Conservation (phyloP, 352 stramenopile species). For the Globisporangium recalcitrans region DNA sequence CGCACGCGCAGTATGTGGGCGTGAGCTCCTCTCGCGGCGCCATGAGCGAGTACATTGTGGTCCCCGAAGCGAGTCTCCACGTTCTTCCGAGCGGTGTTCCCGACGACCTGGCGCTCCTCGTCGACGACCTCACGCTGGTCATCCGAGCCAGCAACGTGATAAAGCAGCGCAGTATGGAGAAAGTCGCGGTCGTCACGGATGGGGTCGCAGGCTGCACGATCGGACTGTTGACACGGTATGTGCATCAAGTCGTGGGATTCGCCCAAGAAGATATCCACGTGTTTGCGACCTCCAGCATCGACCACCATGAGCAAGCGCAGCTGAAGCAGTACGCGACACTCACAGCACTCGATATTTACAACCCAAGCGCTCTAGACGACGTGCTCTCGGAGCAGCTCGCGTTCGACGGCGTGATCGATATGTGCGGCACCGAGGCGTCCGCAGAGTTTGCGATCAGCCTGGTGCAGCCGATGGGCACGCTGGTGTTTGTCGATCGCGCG, state of each 20-base stretch:
- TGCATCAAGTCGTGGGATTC: conserved; percentile 24
- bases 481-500: conserved; percentile 33
- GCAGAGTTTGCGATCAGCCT: conserved; percentile 34
- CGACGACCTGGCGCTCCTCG: conserved; percentile 38
- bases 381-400: conserved; percentile 14
- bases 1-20: conserved; percentile 19
- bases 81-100: conserved; percentile 26
- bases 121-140: conserved; percentile 33
- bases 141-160: conserved; percentile 32
- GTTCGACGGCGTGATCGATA: conserved; percentile 48
- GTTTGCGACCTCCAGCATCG: conserved; percentile 18
- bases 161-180: conserved; percentile 15
- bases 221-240: conserved; percentile 22
- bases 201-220: conserved; percentile 19
- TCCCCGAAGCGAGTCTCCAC: conserved; percentile 31
- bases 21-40: conserved; percentile 27
- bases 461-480: conserved; percentile 41
- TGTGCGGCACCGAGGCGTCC: conserved; percentile 42
- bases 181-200: conserved; percentile 26
- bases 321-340: conserved; percentile 21
- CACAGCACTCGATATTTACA: conserved; percentile 30
- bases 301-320: background rate
- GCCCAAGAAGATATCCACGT: conserved; percentile 24
- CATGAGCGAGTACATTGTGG: conserved; percentile 36
- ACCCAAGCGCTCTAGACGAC: conserved; percentile 19